Conservation (phyloP, 495 filamentous ascomycete species). For the Tuber aestivum region DNA sequence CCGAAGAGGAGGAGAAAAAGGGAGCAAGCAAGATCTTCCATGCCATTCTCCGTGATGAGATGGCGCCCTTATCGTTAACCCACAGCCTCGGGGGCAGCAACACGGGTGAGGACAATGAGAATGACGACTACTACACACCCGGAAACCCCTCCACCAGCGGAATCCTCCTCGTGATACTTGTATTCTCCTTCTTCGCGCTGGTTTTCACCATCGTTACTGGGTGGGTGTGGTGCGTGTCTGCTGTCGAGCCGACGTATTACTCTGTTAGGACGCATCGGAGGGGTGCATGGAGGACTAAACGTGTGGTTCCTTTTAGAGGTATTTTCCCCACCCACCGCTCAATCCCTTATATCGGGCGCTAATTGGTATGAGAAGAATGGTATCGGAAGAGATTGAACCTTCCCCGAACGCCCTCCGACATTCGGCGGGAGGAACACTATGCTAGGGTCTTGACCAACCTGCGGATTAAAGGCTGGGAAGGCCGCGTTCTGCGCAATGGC, state of each 20-base stretch:
- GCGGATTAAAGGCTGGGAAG: constrained; percentile 21
- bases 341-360: not conserved
- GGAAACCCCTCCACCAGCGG: constrained; percentile 16
- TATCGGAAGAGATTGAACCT: constrained; percentile 23
- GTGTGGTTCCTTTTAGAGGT: constrained; percentile 32
- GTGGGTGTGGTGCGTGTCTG: constrained; percentile 38
- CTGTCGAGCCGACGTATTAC: constrained; percentile 22
- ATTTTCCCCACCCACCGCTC: not conserved
- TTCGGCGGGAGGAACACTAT: constrained; percentile 21
- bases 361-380: constrained; percentile 22
- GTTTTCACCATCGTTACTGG: constrained; percentile 34
- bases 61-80: not conserved
- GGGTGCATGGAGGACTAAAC: constrained; percentile 24
- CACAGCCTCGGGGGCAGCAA: not conserved
- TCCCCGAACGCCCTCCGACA: constrained; percentile 22
- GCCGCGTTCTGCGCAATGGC: constrained; percentile 21
- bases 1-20: not conserved
- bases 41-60: not conserved
- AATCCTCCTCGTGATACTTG: constrained; percentile 33
- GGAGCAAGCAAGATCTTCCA: not conserved
- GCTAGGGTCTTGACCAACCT: constrained; percentile 16
- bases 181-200: constrained; percentile 35
- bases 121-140: not conserved
- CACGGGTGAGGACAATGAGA: not conserved
- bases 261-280: constrained; percentile 18